phyloP scores from a whole-genome alignment of 75 land plant species.

The Larix kaempferi region DNA sequence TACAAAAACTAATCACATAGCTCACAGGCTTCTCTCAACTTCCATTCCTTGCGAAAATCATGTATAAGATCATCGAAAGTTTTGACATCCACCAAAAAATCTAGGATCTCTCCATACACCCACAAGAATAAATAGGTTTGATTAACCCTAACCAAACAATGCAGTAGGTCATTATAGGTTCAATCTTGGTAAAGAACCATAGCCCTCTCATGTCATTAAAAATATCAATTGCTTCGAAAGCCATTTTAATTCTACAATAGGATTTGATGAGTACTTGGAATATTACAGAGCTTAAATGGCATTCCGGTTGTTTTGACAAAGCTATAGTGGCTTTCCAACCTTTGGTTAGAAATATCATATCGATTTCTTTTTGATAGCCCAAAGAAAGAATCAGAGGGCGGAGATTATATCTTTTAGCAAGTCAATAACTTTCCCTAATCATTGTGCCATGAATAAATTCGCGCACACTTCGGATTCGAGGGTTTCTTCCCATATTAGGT shows the following conservation, averaged over 20 bases:
- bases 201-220: not conserved
- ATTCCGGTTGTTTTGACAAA: no score
- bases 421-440: not conserved
- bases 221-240: not conserved
- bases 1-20: constrained; percentile 30
- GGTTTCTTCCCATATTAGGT: no score
- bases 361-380: not conserved
- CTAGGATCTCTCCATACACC: constrained; percentile 36
- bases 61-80: constrained; percentile 31
- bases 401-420: not conserved
- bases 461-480: not conserved
- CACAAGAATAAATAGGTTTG: constrained; percentile 40
- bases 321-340: not conserved
- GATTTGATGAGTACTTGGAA: not conserved
- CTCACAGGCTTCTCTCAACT: constrained; percentile 23
- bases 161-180: constrained; percentile 33
- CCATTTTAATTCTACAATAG: not conserved
- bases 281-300: not conserved
- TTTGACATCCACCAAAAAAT: constrained; percentile 20
- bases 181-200: not conserved
- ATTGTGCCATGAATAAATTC: not conserved
- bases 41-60: constrained; percentile 41
- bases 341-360: not conserved
- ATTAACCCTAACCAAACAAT: constrained; percentile 11
- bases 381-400: not conserved